These are phyloP conservation scores for Fusarium incarnatum DNA, from an alignment of 2,329 filamentous ascomycete species.

Conservation along the genomic window DNA sequence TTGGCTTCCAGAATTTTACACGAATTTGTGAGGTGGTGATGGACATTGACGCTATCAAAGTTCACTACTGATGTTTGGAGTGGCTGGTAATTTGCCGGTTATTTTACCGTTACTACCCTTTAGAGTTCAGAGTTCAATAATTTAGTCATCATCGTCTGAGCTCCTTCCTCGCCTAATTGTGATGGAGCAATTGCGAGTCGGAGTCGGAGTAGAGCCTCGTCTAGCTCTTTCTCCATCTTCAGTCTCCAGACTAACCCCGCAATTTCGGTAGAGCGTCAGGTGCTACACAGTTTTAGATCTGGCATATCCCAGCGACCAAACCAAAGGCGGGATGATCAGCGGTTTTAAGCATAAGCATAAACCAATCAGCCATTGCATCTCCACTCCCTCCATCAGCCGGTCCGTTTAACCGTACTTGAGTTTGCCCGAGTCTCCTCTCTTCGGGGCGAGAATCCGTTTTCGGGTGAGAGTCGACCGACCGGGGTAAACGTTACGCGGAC, in stretches of 20 bases:
- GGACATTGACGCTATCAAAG: too few relatives aligned
- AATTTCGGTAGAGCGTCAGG: conserved; percentile 14
- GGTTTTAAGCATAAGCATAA: conserved; percentile 31
- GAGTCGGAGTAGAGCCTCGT: neutral
- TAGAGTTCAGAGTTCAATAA: neutral
- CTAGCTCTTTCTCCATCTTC: neutral
- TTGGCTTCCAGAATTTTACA: conserved; percentile 8
- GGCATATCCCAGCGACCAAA: conserved; percentile 6
- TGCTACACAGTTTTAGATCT: conserved; percentile 15
- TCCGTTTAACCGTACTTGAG: conserved; percentile 33
- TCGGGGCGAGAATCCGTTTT: conserved; percentile 26
- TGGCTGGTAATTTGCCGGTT: neutral
- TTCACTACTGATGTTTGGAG: neutral
- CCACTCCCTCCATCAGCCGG: conserved; percentile 27
- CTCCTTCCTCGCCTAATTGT: neutral
- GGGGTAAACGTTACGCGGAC: neutral
- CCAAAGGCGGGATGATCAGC: conserved; percentile 22
- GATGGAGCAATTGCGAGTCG: neutral
- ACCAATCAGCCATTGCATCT: neutral
- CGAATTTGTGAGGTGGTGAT: neutral
- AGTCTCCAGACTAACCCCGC: conserved; percentile 15
- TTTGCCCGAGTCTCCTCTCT: conserved; percentile 12
- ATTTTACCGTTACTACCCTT: neutral
- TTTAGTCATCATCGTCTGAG: neutral
- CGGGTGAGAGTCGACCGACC: conserved; percentile 12